Conservation (phyloP, 495 filamentous ascomycete genomes). For the Penicillium antarcticum region DNA sequence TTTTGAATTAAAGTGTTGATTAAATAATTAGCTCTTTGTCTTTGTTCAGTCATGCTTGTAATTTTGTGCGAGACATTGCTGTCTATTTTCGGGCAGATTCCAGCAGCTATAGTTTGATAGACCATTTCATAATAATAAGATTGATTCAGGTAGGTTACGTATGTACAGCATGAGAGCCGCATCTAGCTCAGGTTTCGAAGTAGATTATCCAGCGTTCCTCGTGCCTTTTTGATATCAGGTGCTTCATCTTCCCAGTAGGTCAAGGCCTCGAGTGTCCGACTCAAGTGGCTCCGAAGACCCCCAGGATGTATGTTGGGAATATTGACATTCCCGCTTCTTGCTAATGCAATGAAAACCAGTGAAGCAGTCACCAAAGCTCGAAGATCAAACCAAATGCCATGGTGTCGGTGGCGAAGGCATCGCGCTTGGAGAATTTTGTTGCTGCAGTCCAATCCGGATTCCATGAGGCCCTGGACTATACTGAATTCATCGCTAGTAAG, state of each 20-base stretch:
- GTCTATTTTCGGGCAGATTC: too few relatives aligned
- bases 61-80: too few relatives aligned
- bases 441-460: conserved; percentile 4
- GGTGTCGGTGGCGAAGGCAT: conserved; percentile 9
- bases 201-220: background rate
- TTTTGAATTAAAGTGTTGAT: too few relatives aligned
- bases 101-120: too few relatives aligned
- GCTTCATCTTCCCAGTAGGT: conserved; percentile 9
- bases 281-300: background rate
- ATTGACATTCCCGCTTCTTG: conserved; percentile 2
- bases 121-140: too few relatives aligned
- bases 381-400: conserved; percentile 11
- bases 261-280: conserved; percentile 1
- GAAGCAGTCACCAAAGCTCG: conserved; percentile 6
- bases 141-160: too few relatives aligned
- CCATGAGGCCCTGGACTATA: background rate
- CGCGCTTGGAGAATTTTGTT: conserved; percentile 7
- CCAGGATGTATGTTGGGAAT: background rate
- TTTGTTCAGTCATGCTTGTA: too few relatives aligned
- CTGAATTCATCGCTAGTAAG: background rate
- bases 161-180: background rate
- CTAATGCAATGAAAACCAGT: conserved; percentile 3
- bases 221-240: conserved; percentile 8
- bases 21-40: too few relatives aligned
- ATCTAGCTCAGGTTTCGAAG: background rate